Percentiles rank a stretch among this genome's conserved stretches.
phyloP scores from a whole-genome alignment of 495 filamentous ascomycete species.

The Astrothelium subdiscretum region DNA sequence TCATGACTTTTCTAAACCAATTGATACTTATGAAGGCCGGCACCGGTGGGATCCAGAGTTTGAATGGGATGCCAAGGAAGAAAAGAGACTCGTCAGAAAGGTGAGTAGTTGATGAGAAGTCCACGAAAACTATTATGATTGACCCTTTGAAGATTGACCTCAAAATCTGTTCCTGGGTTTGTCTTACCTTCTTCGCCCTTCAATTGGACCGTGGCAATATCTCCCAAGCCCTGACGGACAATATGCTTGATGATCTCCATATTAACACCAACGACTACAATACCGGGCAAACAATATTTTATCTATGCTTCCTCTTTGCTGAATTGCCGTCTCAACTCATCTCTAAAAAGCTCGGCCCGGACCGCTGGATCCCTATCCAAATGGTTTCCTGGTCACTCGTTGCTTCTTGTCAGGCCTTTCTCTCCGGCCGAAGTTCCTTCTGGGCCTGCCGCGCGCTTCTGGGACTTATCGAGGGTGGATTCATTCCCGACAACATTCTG shows the following conservation, averaged over 20 bases:
- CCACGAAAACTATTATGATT: constrained; percentile 27
- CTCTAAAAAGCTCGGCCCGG: constrained; percentile 57
- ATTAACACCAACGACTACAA: constrained; percentile 43
- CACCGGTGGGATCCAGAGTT: constrained; percentile 68
- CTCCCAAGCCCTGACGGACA: constrained; percentile 15
- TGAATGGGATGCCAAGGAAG: constrained; percentile 59
- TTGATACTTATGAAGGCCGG: constrained; percentile 51
- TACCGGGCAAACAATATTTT: constrained; percentile 32
- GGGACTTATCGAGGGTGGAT: constrained; percentile 36
- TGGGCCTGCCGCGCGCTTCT: constrained; percentile 35
- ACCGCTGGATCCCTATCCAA: constrained; percentile 75
- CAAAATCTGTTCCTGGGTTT: constrained; percentile 51
- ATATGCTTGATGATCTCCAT: constrained; percentile 29
- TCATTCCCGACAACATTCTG: constrained; percentile 33
- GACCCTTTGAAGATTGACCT: constrained; percentile 37
- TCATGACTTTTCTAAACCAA: constrained; percentile 43
- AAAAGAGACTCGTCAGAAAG: constrained; percentile 55
- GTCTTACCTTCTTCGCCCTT: constrained; percentile 72
- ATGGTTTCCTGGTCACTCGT: constrained; percentile 71
- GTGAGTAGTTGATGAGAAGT: constrained; percentile 27
- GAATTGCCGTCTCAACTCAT: constrained; percentile 40
- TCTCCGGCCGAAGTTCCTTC: constrained; percentile 45
- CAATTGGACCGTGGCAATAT: constrained; percentile 68
- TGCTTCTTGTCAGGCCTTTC: constrained; percentile 53
- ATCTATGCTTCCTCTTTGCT: constrained; percentile 34